Base-by-base conservation (phyloP, 2,329 filamentous ascomycete species). In the Aspergillus eucalypticola region DNA sequence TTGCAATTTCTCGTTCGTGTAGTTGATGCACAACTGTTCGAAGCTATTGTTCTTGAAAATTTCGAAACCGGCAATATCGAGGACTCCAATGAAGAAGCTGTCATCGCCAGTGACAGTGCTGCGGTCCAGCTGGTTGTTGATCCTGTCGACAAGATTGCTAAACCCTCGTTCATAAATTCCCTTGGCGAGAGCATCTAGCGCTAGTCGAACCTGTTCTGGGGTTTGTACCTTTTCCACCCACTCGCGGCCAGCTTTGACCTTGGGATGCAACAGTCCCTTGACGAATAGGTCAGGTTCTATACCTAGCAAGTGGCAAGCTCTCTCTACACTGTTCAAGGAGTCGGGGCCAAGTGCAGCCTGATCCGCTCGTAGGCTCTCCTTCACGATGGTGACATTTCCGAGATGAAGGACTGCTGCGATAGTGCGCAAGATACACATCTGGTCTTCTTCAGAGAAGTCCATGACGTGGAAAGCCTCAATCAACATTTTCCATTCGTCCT, bases 191-290 rank as follows among this genome's bases (percentile, higher is more conserved):
- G 95, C 94, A 76, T 98, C 92, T 48, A 99, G 86, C 3, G 91
- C 86, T 8, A 97, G 86, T 23, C 91, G 90, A 48, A 97, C 96
- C 74, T 99, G 95, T 66, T 99, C 96, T 0, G 95, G 94, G 1
- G 94, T 98, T 74, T 99, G 95, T 1, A 96, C 93, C 75, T 98
- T 99, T 73, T 98, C 93, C 2, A 99, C 95, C 95, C 94, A 98
- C 78, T 99, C 95, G 55, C 93, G 87, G 19, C 95, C 95, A 44
- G 95, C 95, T 77, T 96, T 97, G 42, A 99, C 96, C 60, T 88
- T 91, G 8, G 95, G 95, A 71, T 98, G 95, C 10, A 99, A 82
- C 5, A 99, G 81, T 0, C 92, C 93, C 72, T 92, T 91, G 10
- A 96, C 82, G 66, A 99, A 99, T 1, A 90, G 86, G 41, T 97